Percentiles rank a stretch among this genome's conserved stretches.
Evolutionary conservation across 2,329 filamentous ascomycete genomes (phyloP).

Genomic region (Furcasterigmium sp.): DNA sequence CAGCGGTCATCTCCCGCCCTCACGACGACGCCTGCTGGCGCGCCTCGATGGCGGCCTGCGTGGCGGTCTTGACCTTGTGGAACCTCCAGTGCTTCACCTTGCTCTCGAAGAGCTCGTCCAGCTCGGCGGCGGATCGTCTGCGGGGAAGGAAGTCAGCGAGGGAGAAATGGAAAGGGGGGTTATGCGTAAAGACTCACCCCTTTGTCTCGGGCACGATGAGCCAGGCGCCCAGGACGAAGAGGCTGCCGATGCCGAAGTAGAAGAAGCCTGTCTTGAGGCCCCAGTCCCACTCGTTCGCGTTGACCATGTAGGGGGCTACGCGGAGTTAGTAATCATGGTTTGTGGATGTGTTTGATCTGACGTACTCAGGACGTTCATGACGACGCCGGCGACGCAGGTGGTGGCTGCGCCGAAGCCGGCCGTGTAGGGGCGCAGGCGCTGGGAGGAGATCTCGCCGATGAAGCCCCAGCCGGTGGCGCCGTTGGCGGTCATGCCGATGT

Average conservation of each 20-base stretch:
- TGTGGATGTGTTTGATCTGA: no score
- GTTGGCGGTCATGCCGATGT: conserved; percentile 18
- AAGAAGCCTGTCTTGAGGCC: conserved; percentile 24
- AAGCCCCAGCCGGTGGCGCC: conserved; percentile 22
- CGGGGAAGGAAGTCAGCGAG: neutral
- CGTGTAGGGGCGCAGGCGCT: conserved; percentile 24
- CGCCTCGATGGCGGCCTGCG: conserved; percentile 3
- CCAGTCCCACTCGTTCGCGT: conserved; percentile 23
- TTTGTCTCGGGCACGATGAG: conserved; percentile 12
- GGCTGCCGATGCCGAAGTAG: conserved; percentile 19
- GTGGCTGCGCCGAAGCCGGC: conserved; percentile 22
- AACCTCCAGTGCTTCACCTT: conserved; percentile 19
- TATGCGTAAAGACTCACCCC: no score
- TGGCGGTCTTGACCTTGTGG: conserved; percentile 11
- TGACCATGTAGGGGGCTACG: conserved; percentile 27
- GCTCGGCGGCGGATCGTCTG: conserved; percentile 15
- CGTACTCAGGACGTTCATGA: conserved; percentile 17
- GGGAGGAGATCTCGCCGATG: conserved; percentile 28
- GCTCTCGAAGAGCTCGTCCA: conserved; percentile 20
- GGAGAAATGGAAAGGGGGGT: neutral
- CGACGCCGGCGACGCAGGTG: conserved; percentile 14
- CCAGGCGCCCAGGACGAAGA: conserved; percentile 20
- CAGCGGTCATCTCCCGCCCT: no score
- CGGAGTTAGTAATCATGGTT: no score
- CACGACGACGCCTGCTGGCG: no score